A percentile compares a stretch with the other conserved stretches of the same genome.
Evolutionary conservation across 495 filamentous ascomycete genomes (phyloP).

Genomic region (Neurospora sp.): DNA sequence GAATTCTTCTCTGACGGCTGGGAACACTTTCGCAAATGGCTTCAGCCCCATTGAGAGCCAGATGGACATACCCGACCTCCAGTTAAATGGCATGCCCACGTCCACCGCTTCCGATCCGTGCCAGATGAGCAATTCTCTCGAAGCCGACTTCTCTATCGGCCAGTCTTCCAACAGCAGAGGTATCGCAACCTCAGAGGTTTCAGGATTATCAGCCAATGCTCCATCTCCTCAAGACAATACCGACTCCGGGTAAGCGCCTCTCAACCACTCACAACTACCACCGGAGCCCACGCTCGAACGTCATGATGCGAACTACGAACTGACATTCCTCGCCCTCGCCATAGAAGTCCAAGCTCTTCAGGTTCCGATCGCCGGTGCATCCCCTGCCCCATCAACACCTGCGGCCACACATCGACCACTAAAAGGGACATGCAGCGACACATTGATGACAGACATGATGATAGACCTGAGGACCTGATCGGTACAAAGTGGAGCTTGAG

Average conservation of each 20-base stretch:
- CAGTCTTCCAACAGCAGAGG: neutral
- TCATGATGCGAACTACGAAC: neutral
- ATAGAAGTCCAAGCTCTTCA: neutral
- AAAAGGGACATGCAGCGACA: neutral
- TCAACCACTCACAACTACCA: neutral
- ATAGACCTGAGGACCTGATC: neutral
- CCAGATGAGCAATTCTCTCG: neutral
- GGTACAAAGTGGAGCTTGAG: neutral
- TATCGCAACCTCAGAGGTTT: neutral
- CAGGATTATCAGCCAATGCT: neutral
- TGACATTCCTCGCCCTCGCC: neutral
- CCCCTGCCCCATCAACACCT: neutral
- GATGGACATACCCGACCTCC: neutral
- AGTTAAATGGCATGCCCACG: neutral
- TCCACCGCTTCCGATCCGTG: neutral
- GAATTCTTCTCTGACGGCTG: accelerated
- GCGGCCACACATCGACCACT: neutral
- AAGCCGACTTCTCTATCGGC: neutral
- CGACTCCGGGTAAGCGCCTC: neutral
- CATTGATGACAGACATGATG: neutral
- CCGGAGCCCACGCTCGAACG: neutral
- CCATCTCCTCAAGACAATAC: neutral
- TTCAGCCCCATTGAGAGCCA: neutral
- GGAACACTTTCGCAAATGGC: neutral
- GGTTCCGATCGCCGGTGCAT: neutral